Evolutionary conservation across 2,329 filamentous ascomycete species (phyloP).

Genomic region (Aaosphaeria pasadenensis): DNA sequence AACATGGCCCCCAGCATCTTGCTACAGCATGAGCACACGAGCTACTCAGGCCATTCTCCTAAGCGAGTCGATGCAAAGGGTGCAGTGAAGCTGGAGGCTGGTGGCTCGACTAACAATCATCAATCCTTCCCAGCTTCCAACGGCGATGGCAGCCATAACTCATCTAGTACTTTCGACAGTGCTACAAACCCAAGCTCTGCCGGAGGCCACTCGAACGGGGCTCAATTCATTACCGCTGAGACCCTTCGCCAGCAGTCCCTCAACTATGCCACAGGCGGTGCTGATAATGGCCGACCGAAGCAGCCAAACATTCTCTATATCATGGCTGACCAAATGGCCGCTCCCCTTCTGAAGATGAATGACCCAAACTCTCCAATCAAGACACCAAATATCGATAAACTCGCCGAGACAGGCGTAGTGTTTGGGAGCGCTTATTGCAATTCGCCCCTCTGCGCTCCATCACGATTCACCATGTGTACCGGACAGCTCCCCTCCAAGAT

Average conservation of each 20-base stretch:
- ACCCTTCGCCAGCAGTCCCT: constrained; percentile 22
- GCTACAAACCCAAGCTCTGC: neutral
- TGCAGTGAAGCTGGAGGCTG: constrained; percentile 18
- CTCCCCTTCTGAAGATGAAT: constrained; percentile 88
- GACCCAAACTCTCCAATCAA: constrained; percentile 85
- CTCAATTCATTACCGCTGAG: constrained; percentile 24
- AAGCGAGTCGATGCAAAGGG: constrained; percentile 10
- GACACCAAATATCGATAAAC: constrained; percentile 82
- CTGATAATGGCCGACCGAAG: constrained; percentile 11
- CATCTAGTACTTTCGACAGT: constrained; percentile 5
- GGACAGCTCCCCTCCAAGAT: constrained; percentile 90
- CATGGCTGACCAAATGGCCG: constrained; percentile 94
- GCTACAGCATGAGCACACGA: constrained; percentile 17
- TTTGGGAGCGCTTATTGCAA: constrained; percentile 96
- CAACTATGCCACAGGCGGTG: constrained; percentile 18
- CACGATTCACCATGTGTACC: constrained; percentile 91
- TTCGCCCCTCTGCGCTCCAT: constrained; percentile 86
- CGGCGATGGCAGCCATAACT: constrained; percentile 10
- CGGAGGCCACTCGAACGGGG: constrained; percentile 12
- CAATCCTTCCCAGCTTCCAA: constrained; percentile 10
- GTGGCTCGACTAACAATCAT: constrained; percentile 13
- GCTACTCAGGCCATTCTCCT: neutral
- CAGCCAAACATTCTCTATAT: constrained; percentile 84
- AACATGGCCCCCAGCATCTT: constrained; percentile 31
- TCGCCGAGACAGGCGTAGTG: constrained; percentile 78